phyloP scores from a whole-genome alignment of 176 grass and related monocot species.

The Musa acuminata region DNA sequence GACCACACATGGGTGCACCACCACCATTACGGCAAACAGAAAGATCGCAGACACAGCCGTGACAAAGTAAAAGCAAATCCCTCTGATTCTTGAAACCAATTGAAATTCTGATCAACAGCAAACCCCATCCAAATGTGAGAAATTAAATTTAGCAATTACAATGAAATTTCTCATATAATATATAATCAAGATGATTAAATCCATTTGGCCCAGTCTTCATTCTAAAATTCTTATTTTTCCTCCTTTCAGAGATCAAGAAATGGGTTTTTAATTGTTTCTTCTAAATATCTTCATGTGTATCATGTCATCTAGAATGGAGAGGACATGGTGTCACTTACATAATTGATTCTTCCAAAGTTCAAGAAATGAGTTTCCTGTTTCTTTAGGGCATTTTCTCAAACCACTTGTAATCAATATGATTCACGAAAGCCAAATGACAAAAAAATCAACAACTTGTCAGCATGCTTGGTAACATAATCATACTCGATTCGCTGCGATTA shows the following conservation, averaged over 20 bases:
- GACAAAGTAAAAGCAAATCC: conserved; percentile 63
- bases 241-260: too few relatives aligned
- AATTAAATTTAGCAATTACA: background rate
- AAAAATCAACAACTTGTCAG: background rate
- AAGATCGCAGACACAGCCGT: conserved; percentile 56
- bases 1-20: conserved; percentile 63
- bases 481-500: too few relatives aligned
- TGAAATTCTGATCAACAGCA: conserved; percentile 45
- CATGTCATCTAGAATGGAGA: too few relatives aligned
- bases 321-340: background rate
- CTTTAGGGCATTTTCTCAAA: background rate
- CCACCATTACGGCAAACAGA: conserved; percentile 59
- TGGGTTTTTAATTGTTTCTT: background rate
- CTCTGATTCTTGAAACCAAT: conserved; percentile 59
- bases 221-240: background rate
- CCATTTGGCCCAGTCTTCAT: background rate
- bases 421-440: background rate
- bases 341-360: background rate
- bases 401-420: background rate
- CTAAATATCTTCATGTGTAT: background rate
- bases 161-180: background rate
- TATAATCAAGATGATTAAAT: conserved; percentile 1
- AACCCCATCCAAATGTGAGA: background rate
- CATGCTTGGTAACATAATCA: background rate
- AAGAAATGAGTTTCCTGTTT: background rate